Base-by-base conservation (phyloP, 805 yeast genomes). In the Wickerhamomyces sydowiorum region DNA sequence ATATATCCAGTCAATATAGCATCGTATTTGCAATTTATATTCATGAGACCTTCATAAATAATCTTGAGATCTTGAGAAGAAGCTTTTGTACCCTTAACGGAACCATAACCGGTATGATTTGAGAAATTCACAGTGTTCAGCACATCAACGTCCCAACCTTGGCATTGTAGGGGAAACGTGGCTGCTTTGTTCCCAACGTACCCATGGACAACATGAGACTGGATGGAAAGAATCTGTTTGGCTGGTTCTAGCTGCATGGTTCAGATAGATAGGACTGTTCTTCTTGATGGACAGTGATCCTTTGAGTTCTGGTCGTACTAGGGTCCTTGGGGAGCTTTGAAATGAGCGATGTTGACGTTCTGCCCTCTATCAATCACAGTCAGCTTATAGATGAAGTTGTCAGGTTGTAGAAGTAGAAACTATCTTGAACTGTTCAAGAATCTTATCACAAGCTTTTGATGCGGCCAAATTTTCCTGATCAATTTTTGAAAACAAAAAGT, bases 121-220 rank as follows among this genome's bases (percentile, higher is more conserved):
- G 86, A 78, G 50, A 73, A 79, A 48, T 80, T 76, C 17, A 80
- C 82, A 0, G 86, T 75, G 56, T 81, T 80, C 41, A 82, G 49
- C 15, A 72, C 74, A 54, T 82, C 88, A 9, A 81, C 84, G 47
- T 81, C 78, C 86, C 86, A 80, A 7, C 82, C 82, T n/a, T 68
- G 63, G 40, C 67, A 70, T 51, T 81, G 86, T 7, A 82, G 57
- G 0, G 86, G 86, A 53, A 81, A 81, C 0, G 81, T 72, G 2
- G 80, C 73, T 0, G 85, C 83, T 49, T 78, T 74, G 49, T 80
- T 80, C 0, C 88, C 88, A 28, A 82, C 88, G 49, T 80, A 81
- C 2, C 88, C 88, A 56, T 81, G 87, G 7, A 73, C 81, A 13
- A 81, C 87, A 56, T 82, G 87, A 6, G 86, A 80, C 60, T 79